These are phyloP conservation scores for Tritrichomonas musculus DNA, from an alignment of 208 protist genomes.

Conservation along the genomic window DNA sequence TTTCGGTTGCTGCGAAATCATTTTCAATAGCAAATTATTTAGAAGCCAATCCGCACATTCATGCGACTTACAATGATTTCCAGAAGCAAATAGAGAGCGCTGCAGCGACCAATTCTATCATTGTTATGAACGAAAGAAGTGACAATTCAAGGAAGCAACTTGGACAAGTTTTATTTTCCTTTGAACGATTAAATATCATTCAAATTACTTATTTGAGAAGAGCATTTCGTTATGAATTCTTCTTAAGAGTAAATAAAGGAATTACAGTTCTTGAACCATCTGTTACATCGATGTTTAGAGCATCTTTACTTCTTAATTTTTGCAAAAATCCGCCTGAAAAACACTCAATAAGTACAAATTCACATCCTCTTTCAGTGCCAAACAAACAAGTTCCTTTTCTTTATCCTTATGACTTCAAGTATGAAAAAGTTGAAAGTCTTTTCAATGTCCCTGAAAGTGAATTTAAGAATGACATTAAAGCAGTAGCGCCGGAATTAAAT, in stretches of 20 bases:
- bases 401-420: background rate
- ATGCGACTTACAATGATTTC: too few relatives aligned
- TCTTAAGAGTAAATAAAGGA: background rate
- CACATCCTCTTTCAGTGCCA: background rate
- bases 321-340: background rate
- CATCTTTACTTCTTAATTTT: background rate
- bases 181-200: background rate
- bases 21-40: background rate
- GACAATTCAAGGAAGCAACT: background rate
- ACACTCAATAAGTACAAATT: background rate
- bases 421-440: background rate
- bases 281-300: background rate
- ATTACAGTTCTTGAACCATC: background rate
- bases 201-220: background rate
- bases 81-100: background rate
- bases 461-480: background rate
- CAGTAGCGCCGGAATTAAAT: background rate
- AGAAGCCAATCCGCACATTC: background rate
- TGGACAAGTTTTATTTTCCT: too few relatives aligned
- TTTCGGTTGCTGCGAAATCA: background rate
- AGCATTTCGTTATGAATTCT: background rate
- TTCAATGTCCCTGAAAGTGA: background rate
- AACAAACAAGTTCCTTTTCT: background rate
- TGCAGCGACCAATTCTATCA: background rate
- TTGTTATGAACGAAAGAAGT: background rate